A percentile compares a stretch with the other conserved stretches of the same genome.
phyloP scores from a whole-genome alignment of 179 eudicot species.

The Silene coronaria region DNA sequence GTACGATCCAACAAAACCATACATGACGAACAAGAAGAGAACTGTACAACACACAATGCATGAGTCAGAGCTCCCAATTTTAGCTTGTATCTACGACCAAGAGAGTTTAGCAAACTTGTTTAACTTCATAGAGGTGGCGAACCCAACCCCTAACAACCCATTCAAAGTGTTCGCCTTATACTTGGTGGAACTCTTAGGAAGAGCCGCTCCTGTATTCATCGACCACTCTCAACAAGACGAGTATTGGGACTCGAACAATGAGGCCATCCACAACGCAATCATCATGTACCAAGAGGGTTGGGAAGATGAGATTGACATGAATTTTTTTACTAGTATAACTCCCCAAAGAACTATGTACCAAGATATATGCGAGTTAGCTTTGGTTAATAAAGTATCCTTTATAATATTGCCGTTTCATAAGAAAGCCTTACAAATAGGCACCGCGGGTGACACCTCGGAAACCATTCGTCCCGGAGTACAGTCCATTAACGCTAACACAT shows the following conservation, averaged over 20 bases:
- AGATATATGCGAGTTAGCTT: constrained; percentile 41
- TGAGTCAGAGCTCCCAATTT: constrained; percentile 43
- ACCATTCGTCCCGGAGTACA: constrained; percentile 25
- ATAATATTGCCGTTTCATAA: constrained; percentile 40
- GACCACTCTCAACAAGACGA: constrained; percentile 49
- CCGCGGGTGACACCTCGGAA: not conserved
- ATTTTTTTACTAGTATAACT: constrained; percentile 32
- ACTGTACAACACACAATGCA: constrained; percentile 60
- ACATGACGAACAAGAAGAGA: constrained; percentile 64
- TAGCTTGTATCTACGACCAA: constrained; percentile 49
- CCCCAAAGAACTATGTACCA: constrained; percentile 44
- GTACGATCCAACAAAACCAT: constrained; percentile 68
- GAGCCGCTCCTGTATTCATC: constrained; percentile 61
- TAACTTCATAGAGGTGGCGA: constrained; percentile 44
- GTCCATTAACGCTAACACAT: constrained; percentile 39
- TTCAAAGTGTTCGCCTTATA: constrained; percentile 45
- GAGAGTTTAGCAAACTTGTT: constrained; percentile 46
- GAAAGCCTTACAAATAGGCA: constrained; percentile 24
- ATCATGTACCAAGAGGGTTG: constrained; percentile 34
- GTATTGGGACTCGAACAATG: constrained; percentile 27
- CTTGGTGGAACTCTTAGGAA: constrained; percentile 56
- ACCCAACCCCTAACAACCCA: constrained; percentile 41
- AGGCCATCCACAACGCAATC: constrained; percentile 47
- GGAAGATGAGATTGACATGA: constrained; percentile 21
- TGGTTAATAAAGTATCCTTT: constrained; percentile 32